These are phyloP conservation scores for Psilocybe cubensis DNA, from an alignment of 768 basidiomycete species.

Conservation along the genomic window DNA sequence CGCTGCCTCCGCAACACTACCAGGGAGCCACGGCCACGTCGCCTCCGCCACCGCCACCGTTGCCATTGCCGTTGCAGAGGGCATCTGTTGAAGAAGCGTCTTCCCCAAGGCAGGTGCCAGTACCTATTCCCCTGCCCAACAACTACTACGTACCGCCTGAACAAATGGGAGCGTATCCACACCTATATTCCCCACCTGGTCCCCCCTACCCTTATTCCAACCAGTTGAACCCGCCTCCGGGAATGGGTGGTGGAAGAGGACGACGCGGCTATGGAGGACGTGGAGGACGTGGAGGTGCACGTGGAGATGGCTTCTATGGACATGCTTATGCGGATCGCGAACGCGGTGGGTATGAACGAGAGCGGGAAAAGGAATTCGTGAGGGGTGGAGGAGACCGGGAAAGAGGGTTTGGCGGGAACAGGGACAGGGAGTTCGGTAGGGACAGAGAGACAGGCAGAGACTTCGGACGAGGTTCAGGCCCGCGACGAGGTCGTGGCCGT, in stretches of 20 bases:
- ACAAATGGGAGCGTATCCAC: too few relatives aligned
- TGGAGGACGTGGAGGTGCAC: constrained; percentile 1
- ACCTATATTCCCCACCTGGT: too few relatives aligned
- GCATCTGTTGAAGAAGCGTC: too few relatives aligned
- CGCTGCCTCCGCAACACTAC: not conserved
- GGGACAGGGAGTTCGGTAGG: not conserved
- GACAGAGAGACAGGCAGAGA: not conserved
- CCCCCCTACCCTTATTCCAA: not conserved
- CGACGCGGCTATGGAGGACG: constrained; percentile 8
- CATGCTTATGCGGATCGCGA: not conserved
- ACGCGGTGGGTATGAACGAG: not conserved
- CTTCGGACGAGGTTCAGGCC: not conserved
- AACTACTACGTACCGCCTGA: too few relatives aligned
- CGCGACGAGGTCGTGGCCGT: not conserved
- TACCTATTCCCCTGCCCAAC: too few relatives aligned
- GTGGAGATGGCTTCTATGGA: too few relatives aligned
- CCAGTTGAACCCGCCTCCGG: not conserved
- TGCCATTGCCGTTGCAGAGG: too few relatives aligned
- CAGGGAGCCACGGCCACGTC: too few relatives aligned
- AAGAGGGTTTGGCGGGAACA: not conserved
- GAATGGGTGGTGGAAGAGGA: not conserved
- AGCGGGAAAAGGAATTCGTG: too few relatives aligned
- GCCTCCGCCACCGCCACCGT: too few relatives aligned
- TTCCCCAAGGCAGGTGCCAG: too few relatives aligned
- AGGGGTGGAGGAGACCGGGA: too few relatives aligned